Conservation (phyloP, 257 asterid species). For the Solanum megistacrolobum region DNA sequence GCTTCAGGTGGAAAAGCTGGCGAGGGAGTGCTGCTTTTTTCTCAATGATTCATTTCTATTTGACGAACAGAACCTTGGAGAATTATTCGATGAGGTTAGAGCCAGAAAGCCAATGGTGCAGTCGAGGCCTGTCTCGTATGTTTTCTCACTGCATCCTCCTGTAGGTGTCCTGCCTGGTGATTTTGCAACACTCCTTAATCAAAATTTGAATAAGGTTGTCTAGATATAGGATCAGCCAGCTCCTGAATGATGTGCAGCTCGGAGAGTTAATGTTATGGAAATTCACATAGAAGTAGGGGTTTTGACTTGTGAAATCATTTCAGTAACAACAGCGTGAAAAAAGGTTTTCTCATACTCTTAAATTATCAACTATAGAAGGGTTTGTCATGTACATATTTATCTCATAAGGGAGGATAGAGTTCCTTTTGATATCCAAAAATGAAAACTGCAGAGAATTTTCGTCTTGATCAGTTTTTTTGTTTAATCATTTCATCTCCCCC, state of each 20-base stretch:
- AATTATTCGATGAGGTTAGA: slow-evolving; percentile 32
- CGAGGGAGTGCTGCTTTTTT: slow-evolving; percentile 64
- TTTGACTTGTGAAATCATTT: background rate
- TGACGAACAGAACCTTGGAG: slow-evolving; percentile 64
- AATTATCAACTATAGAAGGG: background rate
- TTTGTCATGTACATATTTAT: background rate
- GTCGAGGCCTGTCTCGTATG: slow-evolving; percentile 59
- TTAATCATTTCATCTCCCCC: background rate
- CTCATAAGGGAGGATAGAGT: background rate
- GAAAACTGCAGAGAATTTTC: background rate
- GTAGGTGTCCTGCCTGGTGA: slow-evolving; percentile 22
- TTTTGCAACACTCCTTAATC: slow-evolving; percentile 7
- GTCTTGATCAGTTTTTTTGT: background rate
- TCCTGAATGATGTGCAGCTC: background rate
- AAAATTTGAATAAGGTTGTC: background rate
- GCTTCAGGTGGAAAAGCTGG: slow-evolving; percentile 74
- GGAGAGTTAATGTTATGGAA: background rate
- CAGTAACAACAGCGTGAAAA: background rate
- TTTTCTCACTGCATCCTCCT: slow-evolving; percentile 52
- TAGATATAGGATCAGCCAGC: background rate
- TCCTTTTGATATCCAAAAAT: background rate
- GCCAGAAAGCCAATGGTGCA: slow-evolving; percentile 30
- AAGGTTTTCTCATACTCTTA: background rate
- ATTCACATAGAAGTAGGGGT: background rate
- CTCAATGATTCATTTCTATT: slow-evolving; percentile 57